These are phyloP conservation scores for Mycena filopes DNA, from an alignment of 768 basidiomycete genomes.

Conservation along the genomic window DNA sequence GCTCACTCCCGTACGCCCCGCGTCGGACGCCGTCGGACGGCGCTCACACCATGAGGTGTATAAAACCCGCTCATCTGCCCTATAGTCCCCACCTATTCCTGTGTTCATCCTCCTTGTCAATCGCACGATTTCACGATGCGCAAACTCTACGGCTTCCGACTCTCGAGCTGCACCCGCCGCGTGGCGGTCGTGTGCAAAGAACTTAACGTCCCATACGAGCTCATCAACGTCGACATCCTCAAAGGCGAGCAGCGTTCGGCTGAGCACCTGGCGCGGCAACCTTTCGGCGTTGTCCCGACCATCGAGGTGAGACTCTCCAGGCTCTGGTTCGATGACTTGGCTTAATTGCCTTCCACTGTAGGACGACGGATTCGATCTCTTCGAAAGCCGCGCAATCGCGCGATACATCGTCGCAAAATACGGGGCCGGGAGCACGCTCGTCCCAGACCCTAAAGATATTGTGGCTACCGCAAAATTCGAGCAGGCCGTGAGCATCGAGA, in stretches of 20 bases:
- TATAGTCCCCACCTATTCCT: no score
- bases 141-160: slow-evolving; percentile 41
- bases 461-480: slow-evolving; percentile 45
- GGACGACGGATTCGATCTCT: slow-evolving; percentile 56
- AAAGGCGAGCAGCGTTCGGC: slow-evolving; percentile 36
- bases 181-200: slow-evolving; percentile 54
- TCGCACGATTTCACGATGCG: no score
- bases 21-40: no score
- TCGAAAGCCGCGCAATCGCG: slow-evolving; percentile 53
- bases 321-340: no score
- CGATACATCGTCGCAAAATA: slow-evolving; percentile 56
- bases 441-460: slow-evolving; percentile 40
- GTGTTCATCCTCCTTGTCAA: no score
- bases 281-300: slow-evolving; percentile 58
- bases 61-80: no score
- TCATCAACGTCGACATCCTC: slow-evolving; percentile 44
- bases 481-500: slow-evolving; percentile 51
- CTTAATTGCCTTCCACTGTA: background rate
- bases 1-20: no score
- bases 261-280: slow-evolving; percentile 51
- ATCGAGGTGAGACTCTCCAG: slow-evolving; percentile 33
- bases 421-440: slow-evolving; percentile 46
- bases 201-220: slow-evolving; percentile 50
- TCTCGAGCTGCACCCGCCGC: slow-evolving; percentile 51
- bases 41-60: no score